Conservation (phyloP, 169 alveolate genomes). For the Plasmodium vivax region DNA sequence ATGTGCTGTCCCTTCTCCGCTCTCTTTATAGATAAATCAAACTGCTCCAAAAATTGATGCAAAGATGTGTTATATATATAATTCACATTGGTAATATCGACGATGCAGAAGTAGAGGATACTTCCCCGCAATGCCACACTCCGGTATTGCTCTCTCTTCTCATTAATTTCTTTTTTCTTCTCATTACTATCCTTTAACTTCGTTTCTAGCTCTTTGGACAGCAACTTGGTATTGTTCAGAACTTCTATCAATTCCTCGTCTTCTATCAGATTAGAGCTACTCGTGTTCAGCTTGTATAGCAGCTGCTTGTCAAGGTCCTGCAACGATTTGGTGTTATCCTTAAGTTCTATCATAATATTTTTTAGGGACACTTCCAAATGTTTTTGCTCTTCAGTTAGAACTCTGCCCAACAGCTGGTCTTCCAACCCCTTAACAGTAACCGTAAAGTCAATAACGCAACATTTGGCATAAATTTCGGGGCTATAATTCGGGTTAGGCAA, state of each 20-base stretch:
- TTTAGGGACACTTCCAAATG: constrained; percentile 93
- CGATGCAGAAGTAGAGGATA: constrained; percentile 93
- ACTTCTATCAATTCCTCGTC: constrained; percentile 96
- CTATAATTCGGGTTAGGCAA: constrained; percentile 96
- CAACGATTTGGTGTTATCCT: constrained; percentile 94
- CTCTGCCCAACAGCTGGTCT: constrained; percentile 96
- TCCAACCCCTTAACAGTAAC: constrained; percentile 95
- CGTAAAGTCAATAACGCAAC: constrained; percentile 97
- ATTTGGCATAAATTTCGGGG: constrained; percentile 97
- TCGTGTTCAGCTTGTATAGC: constrained; percentile 93
- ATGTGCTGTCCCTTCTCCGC: constrained; percentile 95
- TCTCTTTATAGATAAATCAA: constrained; percentile 92
- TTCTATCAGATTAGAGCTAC: constrained; percentile 94
- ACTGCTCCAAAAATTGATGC: constrained; percentile 95
- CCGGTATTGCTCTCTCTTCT: constrained; percentile 96
- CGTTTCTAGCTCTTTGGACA: constrained; percentile 93
- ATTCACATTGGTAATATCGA: constrained; percentile 93
- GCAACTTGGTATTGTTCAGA: constrained; percentile 92
- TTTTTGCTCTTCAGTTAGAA: constrained; percentile 94
- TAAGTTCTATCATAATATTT: constrained; percentile 91
- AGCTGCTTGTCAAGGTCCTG: constrained; percentile 92
- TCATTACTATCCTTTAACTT: constrained; percentile 88
- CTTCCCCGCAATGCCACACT: constrained; percentile 97
- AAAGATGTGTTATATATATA: constrained; percentile 97
- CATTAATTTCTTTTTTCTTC: constrained; percentile 91